Evolutionary conservation across 495 filamentous ascomycete genomes (phyloP), one percentile per base, ranked within the genome.

Genomic region (Tuber aestivum): DNA sequence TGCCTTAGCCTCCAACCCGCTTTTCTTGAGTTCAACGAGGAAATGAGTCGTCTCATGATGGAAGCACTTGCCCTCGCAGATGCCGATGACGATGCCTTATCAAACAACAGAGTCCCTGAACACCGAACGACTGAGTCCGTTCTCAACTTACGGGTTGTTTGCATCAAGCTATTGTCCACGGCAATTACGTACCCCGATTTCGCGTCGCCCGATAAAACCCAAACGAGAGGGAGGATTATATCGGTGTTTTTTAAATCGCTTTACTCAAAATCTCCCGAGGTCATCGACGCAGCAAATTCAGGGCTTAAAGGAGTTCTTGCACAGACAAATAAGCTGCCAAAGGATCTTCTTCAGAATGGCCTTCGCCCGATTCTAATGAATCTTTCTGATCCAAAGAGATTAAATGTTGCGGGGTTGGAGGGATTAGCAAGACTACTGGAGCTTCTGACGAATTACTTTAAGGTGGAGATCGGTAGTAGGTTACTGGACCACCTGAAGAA

Each of bases 211-310:
- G 81, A 83, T 16, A 83, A 83, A 65, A 75, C 81, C 16, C 73
- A 78, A 20, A 95, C 91, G 44, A 87, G 94, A 72, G 88, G 89
- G 41, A 91, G 93, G 70, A 94, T 97, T 72, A 96, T 99, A 35
- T 91, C 93, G 1, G 92, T 97, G 10, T 98, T 98, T 86, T 99
- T 99, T 88, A 97, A 97, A 80, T 96, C 92, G 27, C 86, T 99
- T 1, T 98, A 98, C 83, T 96, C 93, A 8, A 91, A 94, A 79
- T 94, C 93, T 27, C 89, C 91, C 20, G 93, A 95, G 70, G 95
- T 97, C 12, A 97, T 97, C 72, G 93, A 96, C 75, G 94, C 96
- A 41, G 96, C 96, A 3, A 97, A 97, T 81, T 90, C 91, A 70
- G 94, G 93, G 41, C 84, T 99, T 69, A 91, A 91, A 77, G 90